A percentile compares a stretch with the other conserved stretches of the same genome.
Conservation (phyloP, 192 early-diverging fungal genomes). For the Coemansia sp. region DNA sequence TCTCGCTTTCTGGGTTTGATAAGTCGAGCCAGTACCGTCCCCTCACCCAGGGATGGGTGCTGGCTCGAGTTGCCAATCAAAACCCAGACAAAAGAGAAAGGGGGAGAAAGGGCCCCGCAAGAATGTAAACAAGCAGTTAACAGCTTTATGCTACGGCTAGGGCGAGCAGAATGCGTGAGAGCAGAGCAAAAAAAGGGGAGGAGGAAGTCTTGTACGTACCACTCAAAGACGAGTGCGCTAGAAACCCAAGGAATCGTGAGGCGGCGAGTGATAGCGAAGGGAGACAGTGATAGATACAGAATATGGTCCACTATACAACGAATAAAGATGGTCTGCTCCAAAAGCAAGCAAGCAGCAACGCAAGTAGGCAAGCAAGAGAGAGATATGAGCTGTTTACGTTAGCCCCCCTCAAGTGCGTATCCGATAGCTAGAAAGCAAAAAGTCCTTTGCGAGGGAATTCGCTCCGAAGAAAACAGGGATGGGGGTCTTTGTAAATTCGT, state of each 20-base stretch:
- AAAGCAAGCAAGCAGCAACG: not conserved
- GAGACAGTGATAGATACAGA: not conserved
- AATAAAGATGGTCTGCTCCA: not conserved
- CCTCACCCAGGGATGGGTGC: not conserved
- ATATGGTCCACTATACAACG: conserved; percentile 3
- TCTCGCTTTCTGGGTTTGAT: not conserved
- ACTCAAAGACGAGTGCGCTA: not conserved
- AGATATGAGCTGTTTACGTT: not conserved
- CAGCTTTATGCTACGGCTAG: conserved; percentile 15
- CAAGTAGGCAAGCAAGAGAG: not conserved
- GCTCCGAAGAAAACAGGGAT: not conserved
- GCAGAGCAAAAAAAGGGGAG: not conserved
- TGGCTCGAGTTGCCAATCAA: not conserved
- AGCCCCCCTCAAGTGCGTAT: not conserved
- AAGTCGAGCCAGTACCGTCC: not conserved
- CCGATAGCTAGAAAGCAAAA: not conserved
- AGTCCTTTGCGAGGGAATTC: not conserved
- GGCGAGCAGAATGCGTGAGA: conserved; percentile 16
- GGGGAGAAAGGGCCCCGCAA: not conserved
- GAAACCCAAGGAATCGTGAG: not conserved
- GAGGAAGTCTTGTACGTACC: not conserved
- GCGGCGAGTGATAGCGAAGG: not conserved
- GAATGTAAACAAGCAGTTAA: conserved; percentile 29
- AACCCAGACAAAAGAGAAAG: not conserved
- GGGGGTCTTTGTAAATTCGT: not conserved